Conservation (phyloP, 495 filamentous ascomycete species). For the Hypoxylon lenormandii region DNA sequence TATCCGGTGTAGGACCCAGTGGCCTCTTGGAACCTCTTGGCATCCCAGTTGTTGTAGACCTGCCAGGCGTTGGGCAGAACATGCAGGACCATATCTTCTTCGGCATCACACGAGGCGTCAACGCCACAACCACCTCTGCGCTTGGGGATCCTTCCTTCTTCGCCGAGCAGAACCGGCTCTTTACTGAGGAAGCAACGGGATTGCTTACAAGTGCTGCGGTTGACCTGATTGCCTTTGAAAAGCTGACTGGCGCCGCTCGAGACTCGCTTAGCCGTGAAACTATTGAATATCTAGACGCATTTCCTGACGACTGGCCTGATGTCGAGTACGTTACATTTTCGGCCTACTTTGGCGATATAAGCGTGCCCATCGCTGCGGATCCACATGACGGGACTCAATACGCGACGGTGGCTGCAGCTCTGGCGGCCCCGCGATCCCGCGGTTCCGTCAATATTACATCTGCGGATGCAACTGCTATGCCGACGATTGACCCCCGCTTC, state of each 20-base stretch:
- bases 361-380: constrained; percentile 50
- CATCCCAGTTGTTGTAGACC: constrained; percentile 58
- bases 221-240: constrained; percentile 64
- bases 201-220: constrained; percentile 53
- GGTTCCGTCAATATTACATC: constrained; percentile 68
- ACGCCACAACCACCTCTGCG: constrained; percentile 42
- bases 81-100: constrained; percentile 59
- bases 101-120: constrained; percentile 41
- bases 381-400: constrained; percentile 62
- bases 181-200: constrained; percentile 48
- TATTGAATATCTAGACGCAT: constrained; percentile 48
- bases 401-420: constrained; percentile 54
- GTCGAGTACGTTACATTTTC: constrained; percentile 60
- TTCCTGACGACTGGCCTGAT: constrained; percentile 70
- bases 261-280: constrained; percentile 43
- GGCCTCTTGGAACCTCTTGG: constrained; percentile 51
- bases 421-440: constrained; percentile 64
- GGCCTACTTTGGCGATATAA: constrained; percentile 45
- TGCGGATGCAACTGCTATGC: constrained; percentile 57
- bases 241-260: constrained; percentile 56
- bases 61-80: constrained; percentile 64
- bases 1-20: constrained; percentile 65
- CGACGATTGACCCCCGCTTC: constrained; percentile 68
- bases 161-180: constrained; percentile 25
- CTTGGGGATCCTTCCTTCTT: constrained; percentile 24